Evolutionary conservation across 495 filamentous ascomycete species (phyloP).

Genomic region (Talaromyces nanjingensis): DNA sequence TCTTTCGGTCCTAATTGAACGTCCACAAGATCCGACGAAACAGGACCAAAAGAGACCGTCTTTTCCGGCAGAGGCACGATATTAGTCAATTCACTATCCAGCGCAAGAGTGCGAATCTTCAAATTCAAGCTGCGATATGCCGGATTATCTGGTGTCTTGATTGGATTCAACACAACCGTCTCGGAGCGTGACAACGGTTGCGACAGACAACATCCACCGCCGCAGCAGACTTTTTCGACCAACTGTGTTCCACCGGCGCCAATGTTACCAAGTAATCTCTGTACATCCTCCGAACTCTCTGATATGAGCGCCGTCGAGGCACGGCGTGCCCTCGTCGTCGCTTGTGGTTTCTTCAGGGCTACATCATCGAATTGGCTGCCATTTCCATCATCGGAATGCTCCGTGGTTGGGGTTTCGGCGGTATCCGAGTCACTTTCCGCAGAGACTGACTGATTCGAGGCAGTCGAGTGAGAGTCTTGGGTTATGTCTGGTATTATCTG

Average conservation of each 20-base stretch:
- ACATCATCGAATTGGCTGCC: slow-evolving; percentile 15
- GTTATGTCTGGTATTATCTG: neutral
- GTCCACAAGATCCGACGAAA: slow-evolving; percentile 30
- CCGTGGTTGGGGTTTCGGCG: slow-evolving; percentile 45
- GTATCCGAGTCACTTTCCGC: slow-evolving; percentile 37
- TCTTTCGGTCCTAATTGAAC: slow-evolving; percentile 29
- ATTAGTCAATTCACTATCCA: slow-evolving; percentile 61
- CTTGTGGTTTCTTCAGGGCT: slow-evolving; percentile 20
- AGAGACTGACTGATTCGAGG: slow-evolving; percentile 11
- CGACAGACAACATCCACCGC: slow-evolving; percentile 83
- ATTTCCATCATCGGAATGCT: slow-evolving; percentile 44
- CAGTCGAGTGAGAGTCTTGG: slow-evolving; percentile 4
- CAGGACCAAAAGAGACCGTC: slow-evolving; percentile 57
- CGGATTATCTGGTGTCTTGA: slow-evolving; percentile 69
- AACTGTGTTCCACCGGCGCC: slow-evolving; percentile 41
- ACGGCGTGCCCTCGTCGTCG: slow-evolving; percentile 45
- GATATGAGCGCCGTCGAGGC: slow-evolving; percentile 78
- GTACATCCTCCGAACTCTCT: slow-evolving; percentile 66
- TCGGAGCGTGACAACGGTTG: slow-evolving; percentile 47
- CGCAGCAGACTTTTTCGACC: slow-evolving; percentile 69
- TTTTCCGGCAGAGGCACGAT: slow-evolving; percentile 65
- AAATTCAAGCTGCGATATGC: slow-evolving; percentile 74
- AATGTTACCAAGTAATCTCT: slow-evolving; percentile 49
- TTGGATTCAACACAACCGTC: slow-evolving; percentile 49
- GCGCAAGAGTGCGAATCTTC: slow-evolving; percentile 64